Base-by-base conservation (phyloP, 352 stramenopile species). In the Phytophthora pisi region DNA sequence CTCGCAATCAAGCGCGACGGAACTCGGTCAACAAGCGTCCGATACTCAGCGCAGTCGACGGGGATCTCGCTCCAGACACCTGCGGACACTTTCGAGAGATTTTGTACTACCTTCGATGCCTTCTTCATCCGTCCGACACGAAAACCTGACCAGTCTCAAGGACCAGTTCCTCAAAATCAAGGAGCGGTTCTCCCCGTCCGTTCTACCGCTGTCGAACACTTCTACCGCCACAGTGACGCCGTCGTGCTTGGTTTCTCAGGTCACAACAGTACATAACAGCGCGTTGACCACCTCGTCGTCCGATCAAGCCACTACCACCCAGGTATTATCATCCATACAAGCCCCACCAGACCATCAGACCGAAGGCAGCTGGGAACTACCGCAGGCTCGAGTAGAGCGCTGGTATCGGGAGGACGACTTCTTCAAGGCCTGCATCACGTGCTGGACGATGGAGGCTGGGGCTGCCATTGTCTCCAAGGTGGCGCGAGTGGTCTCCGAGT, bases 131-230 rank as follows among this genome's bases (percentile, higher is more conserved):
- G 58, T 87, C 2, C 57, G 72, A 4, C 81, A 90, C 38, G 83
- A 90, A 45, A 90, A 86, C 51, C 90, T 86, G 63, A 84, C 78
- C n/a, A 88, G 78, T 51, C 69, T 93, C 6, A 90, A 89, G 28
- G 86, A 93, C 42, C 86, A 93, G 47, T 93, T 93, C 28, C 79
- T 92, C 40, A 87, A 84, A 63, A 90, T 93, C 59, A 91, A 91
- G 57, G 83, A 93, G 40, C 77, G 81, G 15, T 93, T 93, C 60
- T 90, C 82, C 0, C 72, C 72, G 10, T 68, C 77, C 9, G 72
- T 71, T 11, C 58, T 66, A n/a, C 65, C 68, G n/a, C 56, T 72
- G 10, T 47, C 45, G 5, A 61, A 23, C 30, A 59, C 57, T 28
- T 28, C n/a, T 24, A 61, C 55, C 36, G 57, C 53, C 4, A 55